phyloP scores from a whole-genome alignment of 768 basidiomycete genomes.

The Cystofilobasidium ferigula region DNA sequence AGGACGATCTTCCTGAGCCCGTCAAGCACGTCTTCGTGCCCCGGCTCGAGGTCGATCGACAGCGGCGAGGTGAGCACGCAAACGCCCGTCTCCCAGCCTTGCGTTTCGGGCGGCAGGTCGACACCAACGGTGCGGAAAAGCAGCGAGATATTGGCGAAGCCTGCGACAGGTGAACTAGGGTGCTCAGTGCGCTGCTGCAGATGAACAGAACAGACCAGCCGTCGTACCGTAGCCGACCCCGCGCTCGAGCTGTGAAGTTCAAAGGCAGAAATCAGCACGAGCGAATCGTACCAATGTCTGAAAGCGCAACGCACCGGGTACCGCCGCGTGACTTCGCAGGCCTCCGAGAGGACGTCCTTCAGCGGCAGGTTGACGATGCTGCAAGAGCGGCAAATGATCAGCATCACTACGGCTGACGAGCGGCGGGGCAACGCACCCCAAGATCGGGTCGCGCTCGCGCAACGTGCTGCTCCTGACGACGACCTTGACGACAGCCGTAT shows the following conservation, averaged over 20 bases:
- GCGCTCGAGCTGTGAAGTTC: constrained; percentile 47
- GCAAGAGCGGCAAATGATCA: background rate
- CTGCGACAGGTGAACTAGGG: background rate
- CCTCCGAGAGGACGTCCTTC: constrained; percentile 43
- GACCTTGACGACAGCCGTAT: background rate
- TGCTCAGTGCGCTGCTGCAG: background rate
- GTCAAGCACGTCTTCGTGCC: constrained; percentile 26
- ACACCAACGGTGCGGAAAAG: constrained; percentile 46
- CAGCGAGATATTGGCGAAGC: constrained; percentile 48
- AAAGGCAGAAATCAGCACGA: background rate
- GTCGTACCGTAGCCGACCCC: constrained; percentile 58
- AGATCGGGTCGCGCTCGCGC: constrained; percentile 26
- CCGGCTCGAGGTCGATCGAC: constrained; percentile 32
- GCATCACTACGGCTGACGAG: background rate
- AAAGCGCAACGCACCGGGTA: background rate
- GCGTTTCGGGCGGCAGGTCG: constrained; percentile 31
- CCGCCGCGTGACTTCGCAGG: constrained; percentile 49
- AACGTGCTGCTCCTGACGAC: constrained; percentile 7
- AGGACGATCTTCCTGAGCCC: constrained; percentile 40
- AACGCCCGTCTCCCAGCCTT: constrained; percentile 51
- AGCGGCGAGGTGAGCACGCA: constrained; percentile 43
- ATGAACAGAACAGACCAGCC: constrained; percentile 50
- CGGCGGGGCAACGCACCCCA: constrained; percentile 37
- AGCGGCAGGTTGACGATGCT: constrained; percentile 52
- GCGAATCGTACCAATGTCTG: background rate